These are phyloP conservation scores for Cladophialophora psammophila DNA, from an alignment of 2,329 filamentous ascomycete species.

Conservation along the genomic window DNA sequence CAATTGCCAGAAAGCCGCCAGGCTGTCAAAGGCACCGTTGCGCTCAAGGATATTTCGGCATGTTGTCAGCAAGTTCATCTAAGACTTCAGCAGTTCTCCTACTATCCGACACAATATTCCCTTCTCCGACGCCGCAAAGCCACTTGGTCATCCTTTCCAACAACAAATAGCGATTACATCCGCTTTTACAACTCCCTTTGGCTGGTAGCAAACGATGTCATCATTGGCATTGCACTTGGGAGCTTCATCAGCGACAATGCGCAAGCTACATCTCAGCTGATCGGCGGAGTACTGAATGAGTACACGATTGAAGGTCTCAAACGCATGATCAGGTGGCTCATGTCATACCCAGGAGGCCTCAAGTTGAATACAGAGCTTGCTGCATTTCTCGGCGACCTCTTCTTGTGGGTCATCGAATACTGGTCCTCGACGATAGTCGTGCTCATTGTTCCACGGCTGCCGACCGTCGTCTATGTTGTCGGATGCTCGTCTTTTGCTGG, in stretches of 20 bases:
- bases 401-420: conserved; percentile 98
- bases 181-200: conserved; percentile 98
- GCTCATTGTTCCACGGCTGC: conserved; percentile 81
- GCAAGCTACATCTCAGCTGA: conserved; percentile 78
- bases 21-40: conserved; percentile 73
- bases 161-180: conserved; percentile 96
- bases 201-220: conserved; percentile 98
- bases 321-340: conserved; percentile 91
- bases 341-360: conserved; percentile 91
- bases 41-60: conserved; percentile 92
- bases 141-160: conserved; percentile 95
- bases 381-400: conserved; percentile 91
- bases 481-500: conserved; percentile 95
- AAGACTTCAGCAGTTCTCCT: conserved; percentile 95
- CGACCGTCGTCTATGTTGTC: conserved; percentile 87
- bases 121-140: conserved; percentile 87
- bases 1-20: conserved; percentile 33
- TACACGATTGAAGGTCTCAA: conserved; percentile 91
- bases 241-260: conserved; percentile 98
- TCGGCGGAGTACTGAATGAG: conserved; percentile 75
- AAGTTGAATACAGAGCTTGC: conserved; percentile 96
- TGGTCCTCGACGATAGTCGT: conserved; percentile 71
- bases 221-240: conserved; percentile 94
- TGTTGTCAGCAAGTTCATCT: conserved; percentile 98
- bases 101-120: conserved; percentile 97